Base-by-base conservation (phyloP, 2,329 filamentous ascomycete species). In the Penicillium vulpinum region DNA sequence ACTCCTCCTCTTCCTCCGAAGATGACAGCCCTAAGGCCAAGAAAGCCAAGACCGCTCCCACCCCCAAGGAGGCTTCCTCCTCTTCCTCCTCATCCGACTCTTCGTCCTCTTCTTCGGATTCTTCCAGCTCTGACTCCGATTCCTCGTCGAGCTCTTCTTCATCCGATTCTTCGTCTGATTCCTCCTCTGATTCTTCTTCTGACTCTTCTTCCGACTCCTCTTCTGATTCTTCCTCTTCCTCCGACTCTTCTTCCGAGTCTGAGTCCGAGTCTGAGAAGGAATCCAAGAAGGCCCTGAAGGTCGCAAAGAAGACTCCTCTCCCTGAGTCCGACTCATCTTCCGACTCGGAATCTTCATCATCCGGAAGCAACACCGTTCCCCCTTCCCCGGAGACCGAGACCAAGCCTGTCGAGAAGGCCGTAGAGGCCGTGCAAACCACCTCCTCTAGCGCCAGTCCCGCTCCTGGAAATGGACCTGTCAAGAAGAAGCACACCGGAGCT, bases 371-470 rank as follows among this genome's bases (percentile, higher is more conserved):
- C 36, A 74, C 72, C 3, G 46, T 75, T 51, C 62, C 68, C 33
- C 64, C 69, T 51, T 68, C 68, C 9, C 67, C 67, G 7, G 61
- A 67, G 40, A 58, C 60, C 18, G 53, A 51, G 29, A 57, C 64
- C 22, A 71, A 72, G 40, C 63, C 62, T 5, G 63, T 60, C 26
- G 45, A 58, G 26, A 65, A 73, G 22, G 60, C 63, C 11, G 54
- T 28, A 4, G 13, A 39, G 22, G 40, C 28, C 5, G 46, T 18
- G 29, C 58, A 62, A n/a, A 75, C 76, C 16, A 73, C 76, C 11
- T 86, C 84, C 4, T 68, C 85, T 43, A 77, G 78, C 51, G 84
- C 85, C 10, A 82, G 83, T 56, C 78, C 67, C 15, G 71, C 57
- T 24, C 67, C 70, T 39, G 57, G 68, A 50, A 67, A 71, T n/a